Base-by-base conservation (phyloP, 331 rosid species). In the Erythrophleum ivorense region DNA sequence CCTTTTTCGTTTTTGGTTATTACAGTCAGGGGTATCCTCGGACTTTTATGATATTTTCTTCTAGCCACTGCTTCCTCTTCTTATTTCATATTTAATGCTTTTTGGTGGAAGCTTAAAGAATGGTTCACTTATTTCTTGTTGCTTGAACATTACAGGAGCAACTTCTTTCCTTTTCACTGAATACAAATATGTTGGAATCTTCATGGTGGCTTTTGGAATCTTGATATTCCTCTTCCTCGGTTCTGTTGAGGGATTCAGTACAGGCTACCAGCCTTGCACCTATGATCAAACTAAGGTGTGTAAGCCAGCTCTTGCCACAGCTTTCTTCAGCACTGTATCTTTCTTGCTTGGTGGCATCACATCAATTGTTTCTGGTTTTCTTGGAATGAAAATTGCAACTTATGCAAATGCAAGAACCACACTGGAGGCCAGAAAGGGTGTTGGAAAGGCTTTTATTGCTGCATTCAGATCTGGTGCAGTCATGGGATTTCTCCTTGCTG, bases 321-420 rank as follows among this genome's bases (percentile, higher is more conserved):
- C 95, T 62, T 0, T 82, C 66, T 91, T 89, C 81, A 91, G 95
- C 83, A 91, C 93, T 33, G 6, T 89, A 69, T 86, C 95, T 55
- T 91, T 91, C 68, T 7, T 91, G 80, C 95, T 91, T 1, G 95
- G 95, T 85, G 93, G 84, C 41, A 38, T 91, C 72, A 89, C 95
- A 2, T 91, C 93, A 33, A 89, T 91, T 75, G 55, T 88, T 76
- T 91, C 95, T 72, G 95, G 95, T 13, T 91, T 89, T 85, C 95
- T 89, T 75, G 95, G 95, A 68, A 91, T 91, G 95, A 91, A 86
- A 83, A 91, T 91, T 75, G 95, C 95, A 14, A 89, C 95, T 33
- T 91, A 86, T 34, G 95, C 95, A 43, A 91, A 91, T 89, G 95
- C 95, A 71, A 88, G 95, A 85, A 91, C 95, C 55, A 91, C 95